Conservation (phyloP, 2,329 filamentous ascomycete species). For the Penicillium brasilianum region DNA sequence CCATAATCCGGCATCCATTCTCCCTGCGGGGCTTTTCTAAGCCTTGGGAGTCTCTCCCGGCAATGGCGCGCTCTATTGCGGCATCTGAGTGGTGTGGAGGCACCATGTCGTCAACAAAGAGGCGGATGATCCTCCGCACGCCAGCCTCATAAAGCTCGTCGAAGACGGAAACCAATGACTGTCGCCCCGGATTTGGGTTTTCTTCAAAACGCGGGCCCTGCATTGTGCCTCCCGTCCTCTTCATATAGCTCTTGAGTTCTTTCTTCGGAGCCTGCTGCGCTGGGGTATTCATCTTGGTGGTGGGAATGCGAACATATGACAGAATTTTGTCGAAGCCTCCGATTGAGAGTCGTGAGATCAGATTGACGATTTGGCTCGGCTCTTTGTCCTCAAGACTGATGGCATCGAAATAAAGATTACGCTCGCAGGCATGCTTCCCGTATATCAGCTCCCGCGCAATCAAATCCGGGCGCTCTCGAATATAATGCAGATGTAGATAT, state of each 20-base stretch:
- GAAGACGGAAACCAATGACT: neutral
- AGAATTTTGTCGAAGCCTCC: too few species aligned
- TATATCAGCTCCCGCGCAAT: too few species aligned
- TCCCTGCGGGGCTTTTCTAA: neutral
- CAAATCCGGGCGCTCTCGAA: too few species aligned
- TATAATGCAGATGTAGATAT: too few species aligned
- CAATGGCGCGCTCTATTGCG: neutral
- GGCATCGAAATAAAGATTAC: too few species aligned
- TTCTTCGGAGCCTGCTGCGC: neutral
- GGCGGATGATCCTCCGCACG: neutral
- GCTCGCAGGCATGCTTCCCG: too few species aligned
- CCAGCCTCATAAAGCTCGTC: neutral
- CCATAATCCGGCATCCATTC: neutral
- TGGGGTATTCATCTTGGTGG: neutral
- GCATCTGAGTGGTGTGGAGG: neutral
- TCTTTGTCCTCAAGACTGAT: too few species aligned
- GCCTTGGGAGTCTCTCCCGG: neutral
- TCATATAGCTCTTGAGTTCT: neutral
- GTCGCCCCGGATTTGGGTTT: neutral
- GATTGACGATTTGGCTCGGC: too few species aligned
- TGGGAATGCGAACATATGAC: neutral
- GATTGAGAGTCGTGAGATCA: too few species aligned
- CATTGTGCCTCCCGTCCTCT: neutral
- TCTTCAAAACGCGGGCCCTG: neutral
- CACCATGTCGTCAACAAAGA: neutral